Evolutionary conservation across 495 filamentous ascomycete genomes (phyloP).

Genomic region (Penicillium dipodomyicola): DNA sequence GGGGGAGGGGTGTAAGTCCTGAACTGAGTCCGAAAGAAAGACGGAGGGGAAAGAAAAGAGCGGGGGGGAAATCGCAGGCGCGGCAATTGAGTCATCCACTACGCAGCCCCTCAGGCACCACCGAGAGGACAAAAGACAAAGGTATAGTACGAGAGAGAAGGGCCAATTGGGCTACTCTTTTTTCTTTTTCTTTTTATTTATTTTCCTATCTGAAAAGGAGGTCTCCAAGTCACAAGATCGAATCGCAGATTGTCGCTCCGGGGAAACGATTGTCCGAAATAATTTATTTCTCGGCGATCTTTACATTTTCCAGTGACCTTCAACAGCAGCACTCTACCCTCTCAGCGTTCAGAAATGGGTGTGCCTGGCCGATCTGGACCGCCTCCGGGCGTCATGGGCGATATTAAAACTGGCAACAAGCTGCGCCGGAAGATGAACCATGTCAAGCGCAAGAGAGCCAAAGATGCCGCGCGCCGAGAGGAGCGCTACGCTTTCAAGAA

Average conservation of each 20-base stretch:
- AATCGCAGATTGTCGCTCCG: slow-evolving; percentile 18
- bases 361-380: slow-evolving; percentile 26
- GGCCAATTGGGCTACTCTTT: slow-evolving; percentile 10
- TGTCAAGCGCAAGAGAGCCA: slow-evolving; percentile 71
- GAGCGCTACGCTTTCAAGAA: slow-evolving; percentile 73
- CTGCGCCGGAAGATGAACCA: slow-evolving; percentile 69
- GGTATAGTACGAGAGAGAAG: slow-evolving; percentile 6
- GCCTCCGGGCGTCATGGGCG: slow-evolving; percentile 27
- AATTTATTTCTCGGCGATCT: slow-evolving; percentile 31
- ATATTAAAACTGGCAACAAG: slow-evolving; percentile 61
- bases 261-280: slow-evolving; percentile 26
- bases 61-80: slow-evolving; percentile 35
- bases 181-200: slow-evolving; percentile 12
- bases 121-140: slow-evolving; percentile 15
- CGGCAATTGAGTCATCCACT: slow-evolving; percentile 50
- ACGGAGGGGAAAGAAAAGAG: slow-evolving; percentile 40
- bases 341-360: slow-evolving; percentile 23
- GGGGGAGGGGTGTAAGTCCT: slow-evolving; percentile 31
- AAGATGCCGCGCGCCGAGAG: slow-evolving; percentile 68
- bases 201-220: slow-evolving; percentile 13
- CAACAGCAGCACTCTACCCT: slow-evolving; percentile 6
- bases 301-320: slow-evolving; percentile 13
- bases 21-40: slow-evolving; percentile 18
- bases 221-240: slow-evolving; percentile 8
- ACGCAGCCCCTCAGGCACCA: slow-evolving; percentile 30